A percentile compares a stretch with the other conserved stretches of the same genome.
Conservation (phyloP, 352 stramenopile species). For the Pythium grandisporangium region DNA sequence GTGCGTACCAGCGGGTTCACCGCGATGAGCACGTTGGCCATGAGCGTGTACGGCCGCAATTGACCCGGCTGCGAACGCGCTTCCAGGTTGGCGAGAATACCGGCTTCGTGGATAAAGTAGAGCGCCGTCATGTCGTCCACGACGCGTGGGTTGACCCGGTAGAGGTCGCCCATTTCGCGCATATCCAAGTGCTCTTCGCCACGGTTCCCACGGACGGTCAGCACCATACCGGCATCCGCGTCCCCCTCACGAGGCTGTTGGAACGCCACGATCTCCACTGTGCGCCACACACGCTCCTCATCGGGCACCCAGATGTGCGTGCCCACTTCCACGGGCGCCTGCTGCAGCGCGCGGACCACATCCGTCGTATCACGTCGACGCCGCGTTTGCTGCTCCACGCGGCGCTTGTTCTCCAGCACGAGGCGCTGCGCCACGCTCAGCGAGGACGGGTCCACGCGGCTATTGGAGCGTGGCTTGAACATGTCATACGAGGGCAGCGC, state of each 20-base stretch:
- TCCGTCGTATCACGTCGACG: slow-evolving; percentile 65
- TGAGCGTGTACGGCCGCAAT: slow-evolving; percentile 79
- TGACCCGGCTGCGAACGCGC: slow-evolving; percentile 66
- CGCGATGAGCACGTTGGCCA: slow-evolving; percentile 84
- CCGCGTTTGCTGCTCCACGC: slow-evolving; percentile 37
- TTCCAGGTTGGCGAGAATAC: slow-evolving; percentile 75
- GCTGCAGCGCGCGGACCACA: slow-evolving; percentile 49
- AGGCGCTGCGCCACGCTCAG: slow-evolving; percentile 76
- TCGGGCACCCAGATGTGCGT: slow-evolving; percentile 84
- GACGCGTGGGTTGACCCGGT: slow-evolving; percentile 79
- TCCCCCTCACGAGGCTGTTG: too few relatives aligned
- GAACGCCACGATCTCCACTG: slow-evolving; percentile 70
- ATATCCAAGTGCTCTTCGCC: slow-evolving; percentile 68
- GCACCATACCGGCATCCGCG: slow-evolving; percentile 49
- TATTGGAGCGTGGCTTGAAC: slow-evolving; percentile 55
- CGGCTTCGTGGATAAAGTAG: slow-evolving; percentile 87
- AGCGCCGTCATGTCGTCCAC: slow-evolving; percentile 84
- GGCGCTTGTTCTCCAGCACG: slow-evolving; percentile 81
- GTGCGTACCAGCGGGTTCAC: slow-evolving; percentile 79
- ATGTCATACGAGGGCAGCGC: slow-evolving; percentile 70
- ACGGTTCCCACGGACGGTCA: slow-evolving; percentile 64
- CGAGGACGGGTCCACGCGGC: slow-evolving; percentile 42
- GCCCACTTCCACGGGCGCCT: slow-evolving; percentile 66
- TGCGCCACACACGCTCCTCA: slow-evolving; percentile 70
- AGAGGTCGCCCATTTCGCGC: slow-evolving; percentile 77